Evolutionary conservation across 495 filamentous ascomycete species (phyloP), one percentile per base, ranked within the genome.

Genomic region (Cercophora newfieldiana): DNA sequence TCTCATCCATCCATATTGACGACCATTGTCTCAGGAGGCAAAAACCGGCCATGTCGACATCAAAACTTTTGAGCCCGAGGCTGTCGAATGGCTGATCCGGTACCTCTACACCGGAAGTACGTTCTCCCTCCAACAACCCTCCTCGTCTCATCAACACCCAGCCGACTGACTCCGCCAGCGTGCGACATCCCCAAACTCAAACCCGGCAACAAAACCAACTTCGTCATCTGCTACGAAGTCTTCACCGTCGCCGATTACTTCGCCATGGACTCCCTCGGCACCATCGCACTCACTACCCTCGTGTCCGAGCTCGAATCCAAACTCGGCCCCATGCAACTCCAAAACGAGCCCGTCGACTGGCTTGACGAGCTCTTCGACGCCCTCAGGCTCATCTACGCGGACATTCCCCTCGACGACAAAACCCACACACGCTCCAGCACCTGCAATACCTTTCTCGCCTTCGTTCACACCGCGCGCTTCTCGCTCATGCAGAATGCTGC

Each of bases 161-260:
- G 37, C 7, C 37, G 7, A 47, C 18, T 18, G 37, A 47, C 18
- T 7, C 7, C 28, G 12, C 8, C 64, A 68, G 70, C 54, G 16
- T 74, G 72, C 57, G 60, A 74, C 49, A 70, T 74, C 50, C 29
- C 64, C 49, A 21, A 53, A 12, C 65, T 72, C 10, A 31, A 44
- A 12, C 49, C 53, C 37, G 1, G 6, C 5, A 37, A 48, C 22
- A 68, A 63, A 19, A 74, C 72, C 53, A 68, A 47, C 33, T 69
- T 74, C 50, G 54, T 72, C 29, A 63, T 48, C 57, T 74, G 65
- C 54, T 65, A 61, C 63, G 63, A 75, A 21, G 65, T 75, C 10
- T 69, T 73, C 53, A 75, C 64, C 0, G 63, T 75, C 1, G 71
- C 65, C 62, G 72, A 75, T 65, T 75, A 63, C 71, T 75, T 75